Evolutionary conservation across 2,329 filamentous ascomycete species (phyloP).

Genomic region (Aspergillus piperis): DNA sequence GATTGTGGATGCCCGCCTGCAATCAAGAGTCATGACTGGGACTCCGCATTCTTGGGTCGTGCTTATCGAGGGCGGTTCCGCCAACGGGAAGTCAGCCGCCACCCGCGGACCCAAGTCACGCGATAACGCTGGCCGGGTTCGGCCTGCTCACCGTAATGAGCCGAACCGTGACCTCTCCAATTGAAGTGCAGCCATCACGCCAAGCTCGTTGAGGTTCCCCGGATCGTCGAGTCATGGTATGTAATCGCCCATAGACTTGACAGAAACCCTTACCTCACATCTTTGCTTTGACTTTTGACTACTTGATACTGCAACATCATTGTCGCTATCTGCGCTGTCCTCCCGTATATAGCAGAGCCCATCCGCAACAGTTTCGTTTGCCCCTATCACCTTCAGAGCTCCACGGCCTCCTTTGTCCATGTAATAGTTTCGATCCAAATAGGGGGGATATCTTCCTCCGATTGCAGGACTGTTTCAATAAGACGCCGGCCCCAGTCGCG

Average conservation of each 20-base stretch:
- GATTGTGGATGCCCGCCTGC: not conserved
- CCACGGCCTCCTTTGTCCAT: conserved; percentile 31
- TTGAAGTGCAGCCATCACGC: not conserved
- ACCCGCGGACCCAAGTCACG: not conserved
- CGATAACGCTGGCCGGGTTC: not conserved
- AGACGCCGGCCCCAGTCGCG: conserved; percentile 34
- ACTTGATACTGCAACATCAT: not conserved
- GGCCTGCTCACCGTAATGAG: not conserved
- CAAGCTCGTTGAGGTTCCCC: not conserved
- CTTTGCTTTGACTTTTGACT: not conserved
- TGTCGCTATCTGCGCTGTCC: not conserved
- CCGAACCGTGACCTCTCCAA: not conserved
- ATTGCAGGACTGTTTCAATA: conserved; percentile 30
- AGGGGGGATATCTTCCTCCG: conserved; percentile 27
- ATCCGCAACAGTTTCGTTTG: not conserved
- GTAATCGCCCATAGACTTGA: not conserved
- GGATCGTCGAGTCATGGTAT: not conserved
- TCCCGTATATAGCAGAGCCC: not conserved
- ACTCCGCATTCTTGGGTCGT: not conserved
- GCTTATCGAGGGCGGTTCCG: not conserved
- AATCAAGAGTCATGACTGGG: not conserved
- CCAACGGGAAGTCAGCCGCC: not conserved
- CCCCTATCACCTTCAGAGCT: conserved; percentile 14
- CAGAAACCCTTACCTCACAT: not conserved
- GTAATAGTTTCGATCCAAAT: conserved; percentile 31